phyloP scores from a whole-genome alignment of 1,284 basidiomycete species.

The Sporisorium reilianum region DNA sequence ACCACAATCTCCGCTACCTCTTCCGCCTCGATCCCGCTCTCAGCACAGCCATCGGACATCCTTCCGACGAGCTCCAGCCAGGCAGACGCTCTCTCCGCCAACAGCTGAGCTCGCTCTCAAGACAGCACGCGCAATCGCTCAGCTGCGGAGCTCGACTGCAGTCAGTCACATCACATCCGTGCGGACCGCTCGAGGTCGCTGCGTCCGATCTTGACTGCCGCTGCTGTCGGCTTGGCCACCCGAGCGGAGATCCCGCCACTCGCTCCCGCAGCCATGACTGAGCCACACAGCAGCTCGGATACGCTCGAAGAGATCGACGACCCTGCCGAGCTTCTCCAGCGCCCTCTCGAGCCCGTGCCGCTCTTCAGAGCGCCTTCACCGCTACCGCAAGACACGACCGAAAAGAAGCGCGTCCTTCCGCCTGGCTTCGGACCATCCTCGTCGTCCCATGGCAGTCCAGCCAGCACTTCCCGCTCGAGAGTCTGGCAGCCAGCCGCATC shows the following conservation, averaged over 20 bases:
- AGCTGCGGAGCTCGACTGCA: background rate
- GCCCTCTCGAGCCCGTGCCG: conserved; percentile 40
- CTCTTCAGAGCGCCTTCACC: conserved; percentile 22
- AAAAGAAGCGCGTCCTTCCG: conserved; percentile 26
- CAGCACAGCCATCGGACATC: background rate
- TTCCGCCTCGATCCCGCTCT: background rate
- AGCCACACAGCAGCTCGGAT: conserved; percentile 13
- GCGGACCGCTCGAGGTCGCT: background rate
- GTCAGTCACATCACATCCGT: background rate
- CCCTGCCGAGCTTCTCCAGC: conserved; percentile 39
- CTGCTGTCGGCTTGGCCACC: conserved; percentile 1
- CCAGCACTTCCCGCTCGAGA: conserved; percentile 11
- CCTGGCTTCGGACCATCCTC: conserved; percentile 16
- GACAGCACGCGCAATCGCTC: background rate
- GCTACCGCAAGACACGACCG: background rate
- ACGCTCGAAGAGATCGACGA: conserved; percentile 52
- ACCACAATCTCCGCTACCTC: background rate
- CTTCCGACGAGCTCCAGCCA: background rate
- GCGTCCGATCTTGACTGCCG: background rate
- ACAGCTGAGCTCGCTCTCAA: background rate
- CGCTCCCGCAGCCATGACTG: conserved; percentile 9
- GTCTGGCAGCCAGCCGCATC: conserved; percentile 19
- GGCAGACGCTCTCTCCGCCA: background rate
- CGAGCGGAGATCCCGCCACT: conserved; percentile 4
- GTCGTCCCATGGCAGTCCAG: background rate